Conservation (phyloP, 257 asterid genomes). For the Ilex aquifolium region DNA sequence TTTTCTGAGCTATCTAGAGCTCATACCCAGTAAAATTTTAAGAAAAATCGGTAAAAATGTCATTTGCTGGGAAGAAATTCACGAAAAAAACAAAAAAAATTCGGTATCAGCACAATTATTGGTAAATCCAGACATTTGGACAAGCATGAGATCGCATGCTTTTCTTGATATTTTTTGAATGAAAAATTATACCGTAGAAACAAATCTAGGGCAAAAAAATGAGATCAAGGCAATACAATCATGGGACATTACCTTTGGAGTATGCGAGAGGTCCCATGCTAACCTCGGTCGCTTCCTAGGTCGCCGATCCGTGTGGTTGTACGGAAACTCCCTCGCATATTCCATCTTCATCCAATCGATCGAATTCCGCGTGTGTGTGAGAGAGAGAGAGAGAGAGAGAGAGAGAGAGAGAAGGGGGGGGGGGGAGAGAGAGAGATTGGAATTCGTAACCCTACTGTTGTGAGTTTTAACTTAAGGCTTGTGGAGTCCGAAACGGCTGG, state of each 20-base stretch:
- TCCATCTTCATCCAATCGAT: conserved; percentile 27
- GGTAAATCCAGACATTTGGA: not conserved
- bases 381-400: too few species aligned
- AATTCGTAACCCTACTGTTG: too few species aligned
- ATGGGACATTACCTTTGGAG: conserved; percentile 33
- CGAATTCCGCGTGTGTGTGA: not conserved
- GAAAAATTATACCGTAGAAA: not conserved
- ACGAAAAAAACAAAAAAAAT: not conserved
- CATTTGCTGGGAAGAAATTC: too few species aligned
- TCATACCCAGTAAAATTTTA: too few species aligned
- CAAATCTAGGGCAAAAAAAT: not conserved
- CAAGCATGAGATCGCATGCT: not conserved
- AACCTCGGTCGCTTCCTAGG: conserved; percentile 44
- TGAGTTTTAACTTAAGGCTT: too few species aligned
- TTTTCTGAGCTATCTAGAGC: too few species aligned
- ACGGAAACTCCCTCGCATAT: conserved; percentile 20
- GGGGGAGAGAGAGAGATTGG: not conserved
- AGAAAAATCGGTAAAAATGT: too few species aligned
- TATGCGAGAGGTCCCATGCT: conserved; percentile 38
- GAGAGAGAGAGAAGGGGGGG: too few species aligned
- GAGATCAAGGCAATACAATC: not conserved
- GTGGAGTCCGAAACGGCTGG: too few species aligned
- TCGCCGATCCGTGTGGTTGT: conserved; percentile 39
- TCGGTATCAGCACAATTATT: not conserved
- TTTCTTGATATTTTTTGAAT: not conserved